Percentiles rank a stretch among this genome's conserved stretches.
Evolutionary conservation across 345 rosid species (phyloP).

Genomic region (Gynandropsis gynandra): DNA sequence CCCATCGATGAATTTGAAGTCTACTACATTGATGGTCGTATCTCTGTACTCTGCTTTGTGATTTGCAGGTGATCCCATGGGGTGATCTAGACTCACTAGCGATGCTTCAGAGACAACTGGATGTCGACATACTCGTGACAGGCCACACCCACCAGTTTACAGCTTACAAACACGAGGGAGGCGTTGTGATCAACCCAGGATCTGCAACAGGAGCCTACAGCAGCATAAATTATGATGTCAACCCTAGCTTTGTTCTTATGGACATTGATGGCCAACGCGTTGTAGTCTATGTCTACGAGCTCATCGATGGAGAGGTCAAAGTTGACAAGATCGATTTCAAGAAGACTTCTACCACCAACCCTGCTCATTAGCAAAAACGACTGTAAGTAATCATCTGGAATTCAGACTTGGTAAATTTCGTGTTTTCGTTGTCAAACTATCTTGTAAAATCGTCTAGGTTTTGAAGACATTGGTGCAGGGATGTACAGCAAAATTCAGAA

Average conservation of each 20-base stretch:
- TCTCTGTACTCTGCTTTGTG: slow-evolving; percentile 6
- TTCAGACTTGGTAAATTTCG: no score
- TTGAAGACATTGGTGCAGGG: slow-evolving; percentile 1
- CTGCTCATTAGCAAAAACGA: slow-evolving; percentile 32
- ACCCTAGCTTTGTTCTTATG: slow-evolving; percentile 94
- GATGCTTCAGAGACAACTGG: slow-evolving; percentile 93
- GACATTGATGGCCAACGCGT: slow-evolving; percentile 90
- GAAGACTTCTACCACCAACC: slow-evolving; percentile 54
- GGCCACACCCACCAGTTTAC: slow-evolving; percentile 98
- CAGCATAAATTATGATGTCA: slow-evolving; percentile 78
- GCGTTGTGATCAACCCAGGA: slow-evolving; percentile 91
- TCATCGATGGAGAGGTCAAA: slow-evolving; percentile 89
- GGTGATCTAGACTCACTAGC: slow-evolving; percentile 92
- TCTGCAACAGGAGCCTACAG: slow-evolving; percentile 94
- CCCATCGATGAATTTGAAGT: no score
- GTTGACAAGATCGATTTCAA: slow-evolving; percentile 97
- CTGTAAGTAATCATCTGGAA: no score
- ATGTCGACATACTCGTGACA: slow-evolving; percentile 88
- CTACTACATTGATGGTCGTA: background rate
- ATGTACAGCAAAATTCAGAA: background rate
- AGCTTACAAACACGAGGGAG: slow-evolving; percentile 95
- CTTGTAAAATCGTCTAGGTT: slow-evolving; percentile 1
- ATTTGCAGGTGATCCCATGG: slow-evolving; percentile 81
- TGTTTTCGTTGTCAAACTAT: no score
- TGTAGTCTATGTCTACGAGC: slow-evolving; percentile 91